Base-by-base conservation (phyloP, 345 rosid genomes). In the Psidium friedrichsthalianum region DNA sequence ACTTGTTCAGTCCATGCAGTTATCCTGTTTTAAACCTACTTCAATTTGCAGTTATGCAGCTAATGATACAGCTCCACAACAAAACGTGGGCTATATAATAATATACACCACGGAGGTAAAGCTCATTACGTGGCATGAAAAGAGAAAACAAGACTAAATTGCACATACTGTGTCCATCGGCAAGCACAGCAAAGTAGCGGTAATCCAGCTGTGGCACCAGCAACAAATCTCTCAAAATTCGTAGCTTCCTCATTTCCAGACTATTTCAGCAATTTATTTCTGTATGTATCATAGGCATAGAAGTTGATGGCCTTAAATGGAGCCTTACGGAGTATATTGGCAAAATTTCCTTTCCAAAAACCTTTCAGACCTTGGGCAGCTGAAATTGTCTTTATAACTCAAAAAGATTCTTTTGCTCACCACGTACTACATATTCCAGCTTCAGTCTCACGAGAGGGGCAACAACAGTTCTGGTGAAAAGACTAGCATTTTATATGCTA, bases 241-340 rank as follows among this genome's bases (percentile, higher is more conserved):
- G 98, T 93, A 9, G 93, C 87, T 89, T 95, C 98, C 86, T 94
- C 92, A 61, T 93, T 97, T 81, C 94, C 90, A 78, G 97, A 88
- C 81, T 90, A 32, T 87, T 90, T 94, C 87, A 94, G 84, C 88
- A 95, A 89, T 32, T 91, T 94, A 90, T 85, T 92, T 90, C 96
- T 92, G 57, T 97, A 97, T 2, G 94, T 92, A 89, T 97, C 99
- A 86, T 94, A 95, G 36, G 97, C 98, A 88, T 93, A 97, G 88
- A 97, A 97, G 87, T 95, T 97, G 92, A 97, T 92, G 57, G 98
- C 92, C 90, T 97, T 97, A 87, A 97, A 97, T 55, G 98, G 99
- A 87, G 99, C 98, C 6, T 98, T 94, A 82, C 99, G 93, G 27
- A 97, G 97, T 88, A 97, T 95, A 90, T 97, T 97, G 84, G 94